Evolutionary conservation across 345 rosid species (phyloP), one percentile per base, ranked within the genome.

Genomic region (Theobroma cacao): DNA sequence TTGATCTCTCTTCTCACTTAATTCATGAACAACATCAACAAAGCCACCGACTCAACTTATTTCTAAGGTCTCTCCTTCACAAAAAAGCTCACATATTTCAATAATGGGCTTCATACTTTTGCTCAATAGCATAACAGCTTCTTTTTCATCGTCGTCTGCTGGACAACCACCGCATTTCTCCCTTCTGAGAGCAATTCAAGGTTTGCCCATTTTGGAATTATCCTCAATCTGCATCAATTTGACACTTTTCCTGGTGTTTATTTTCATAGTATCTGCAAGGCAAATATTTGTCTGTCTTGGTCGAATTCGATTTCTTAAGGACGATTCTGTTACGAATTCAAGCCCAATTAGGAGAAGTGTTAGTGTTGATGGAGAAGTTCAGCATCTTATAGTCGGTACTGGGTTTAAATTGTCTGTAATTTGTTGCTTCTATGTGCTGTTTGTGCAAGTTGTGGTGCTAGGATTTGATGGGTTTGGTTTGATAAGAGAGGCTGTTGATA

Each of bases 381-480:
- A 84, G 79, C 87, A 84, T 70, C 84, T 86, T 74, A 72, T 36
- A 55, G 64, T 91, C 56, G 90, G 96, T 66, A 74, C 83, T 22
- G 85, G 88, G 72, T 93, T 94, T 88, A 94, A 93, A 82, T 75
- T 90, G 33, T 85, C 92, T 4, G 48, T 91, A 72, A 69, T 84
- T 78, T 90, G 92, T 82, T 97, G 99, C 84, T 88, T 91, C 79
- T 97, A 90, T 75, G 90, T 91, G 60, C 78, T 94, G 82, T 80
- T 85, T 64, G 86, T 93, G 66, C 91, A 97, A 80, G 90, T 93
- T 82, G 56, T 85, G 78, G 88, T 89, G 68, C 83, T 91, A 87
- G 98, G 89, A 18, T 91, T 85, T 79, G 97, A 94, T 85, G 98
- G 93, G 71, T 74, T 90, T 83, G 85, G 75, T 45, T 82, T 91